These are phyloP conservation scores for Niveomyces coronatus DNA, from an alignment of 2,329 filamentous ascomycete genomes.

Conservation along the genomic window DNA sequence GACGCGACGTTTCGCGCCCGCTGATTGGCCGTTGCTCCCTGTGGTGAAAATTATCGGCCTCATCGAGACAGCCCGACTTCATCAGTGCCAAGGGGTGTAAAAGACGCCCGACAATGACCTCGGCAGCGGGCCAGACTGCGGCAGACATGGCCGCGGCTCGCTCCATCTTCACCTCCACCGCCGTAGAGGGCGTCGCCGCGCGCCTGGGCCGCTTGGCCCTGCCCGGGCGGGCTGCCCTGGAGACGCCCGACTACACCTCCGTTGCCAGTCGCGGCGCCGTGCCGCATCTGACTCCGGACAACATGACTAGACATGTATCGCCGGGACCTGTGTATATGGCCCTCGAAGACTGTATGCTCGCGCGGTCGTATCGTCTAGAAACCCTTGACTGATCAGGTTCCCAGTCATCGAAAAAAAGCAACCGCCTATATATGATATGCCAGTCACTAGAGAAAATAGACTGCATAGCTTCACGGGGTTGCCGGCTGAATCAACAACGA, in stretches of 20 bases:
- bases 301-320: slow-evolving; percentile 52
- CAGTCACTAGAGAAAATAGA: slow-evolving; percentile 31
- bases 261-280: slow-evolving; percentile 74
- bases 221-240: slow-evolving; percentile 50
- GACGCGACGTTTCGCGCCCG: no score
- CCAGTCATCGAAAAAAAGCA: slow-evolving; percentile 45
- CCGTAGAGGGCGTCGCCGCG: slow-evolving; percentile 34
- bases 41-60: no score
- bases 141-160: slow-evolving; percentile 16
- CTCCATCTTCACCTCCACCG: slow-evolving; percentile 31
- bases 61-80: no score
- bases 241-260: slow-evolving; percentile 75
- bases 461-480: slow-evolving; percentile 71
- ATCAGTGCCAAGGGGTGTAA: no score
- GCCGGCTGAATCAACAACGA: slow-evolving; percentile 51
- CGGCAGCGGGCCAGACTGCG: slow-evolving; percentile 5
- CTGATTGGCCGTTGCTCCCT: no score
- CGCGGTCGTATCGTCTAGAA: no score
- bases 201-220: slow-evolving; percentile 60
- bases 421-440: slow-evolving; percentile 39
- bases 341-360: slow-evolving; percentile 80
- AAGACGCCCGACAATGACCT: slow-evolving; percentile 2
- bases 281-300: slow-evolving; percentile 84
- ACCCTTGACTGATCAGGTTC: background rate
- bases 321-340: slow-evolving; percentile 68